Base-by-base conservation (phyloP, 2,329 filamentous ascomycete species). In the Aspergillus brunneoviolaceus region DNA sequence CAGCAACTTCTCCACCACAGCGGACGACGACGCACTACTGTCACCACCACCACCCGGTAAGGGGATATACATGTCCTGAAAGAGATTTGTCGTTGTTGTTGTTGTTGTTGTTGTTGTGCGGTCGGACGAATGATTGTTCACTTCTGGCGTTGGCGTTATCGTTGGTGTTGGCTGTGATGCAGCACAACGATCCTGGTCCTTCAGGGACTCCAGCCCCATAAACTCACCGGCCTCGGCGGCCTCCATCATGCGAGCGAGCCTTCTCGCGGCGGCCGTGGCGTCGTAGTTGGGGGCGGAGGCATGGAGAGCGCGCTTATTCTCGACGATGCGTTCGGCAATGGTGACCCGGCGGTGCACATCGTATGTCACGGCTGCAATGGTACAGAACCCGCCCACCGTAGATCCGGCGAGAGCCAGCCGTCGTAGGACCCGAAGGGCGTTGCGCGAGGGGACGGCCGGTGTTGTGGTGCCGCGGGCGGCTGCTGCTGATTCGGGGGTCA, bases 151-250 rank as follows among this genome's bases (percentile, higher is more conserved):
- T 1, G 33, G 33, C 4, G 33, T 12, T 12, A 3, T 5, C 10
- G 33, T 6, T 35, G 33, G 4, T 35, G 33, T 16, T 12, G 33
- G 5, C 14, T 4, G 11, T 12, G 33, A 12, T 35, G 33, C 33
- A 35, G 33, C 33, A 12, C 33, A 12, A 10, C 33, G 33, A 35
- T 35, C 12, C 33, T 35, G 33, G 11, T 69, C 59, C 50, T 73
- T 76, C 63, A 75, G 66, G 21, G 75, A 75, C 10, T 72, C 73
- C 51, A 78, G 52, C 0, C 77, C 75, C 58, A 74, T 70, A 48
- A 79, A 79, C 23, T 79, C 76, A 1, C 76, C 77, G 2, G 74
- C 73, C 60, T 80, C 78, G 2, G 78, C 78, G 3, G 77, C 76
- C 51, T 78, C 76, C 62, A 80, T 76, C 76, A 79, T 79, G 11